Evolutionary conservation across 257 asterid genomes (phyloP).

Genomic region (Solanum sparsipilum): DNA sequence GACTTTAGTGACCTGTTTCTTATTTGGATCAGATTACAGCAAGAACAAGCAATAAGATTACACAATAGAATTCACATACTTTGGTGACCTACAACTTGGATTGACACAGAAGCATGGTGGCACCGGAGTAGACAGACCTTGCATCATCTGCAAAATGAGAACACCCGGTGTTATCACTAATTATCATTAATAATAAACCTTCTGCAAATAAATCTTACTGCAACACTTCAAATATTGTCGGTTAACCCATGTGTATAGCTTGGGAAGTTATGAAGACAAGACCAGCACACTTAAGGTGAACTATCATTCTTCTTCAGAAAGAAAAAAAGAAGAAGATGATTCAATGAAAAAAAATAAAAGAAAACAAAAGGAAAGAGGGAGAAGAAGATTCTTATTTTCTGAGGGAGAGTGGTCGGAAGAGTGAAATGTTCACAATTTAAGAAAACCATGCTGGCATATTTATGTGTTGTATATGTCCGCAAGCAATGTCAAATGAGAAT

Average conservation of each 20-base stretch:
- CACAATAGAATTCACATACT: neutral
- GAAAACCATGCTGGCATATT: neutral
- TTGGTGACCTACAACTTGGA: constrained; percentile 43
- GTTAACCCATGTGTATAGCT: neutral
- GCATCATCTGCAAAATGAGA: constrained; percentile 60
- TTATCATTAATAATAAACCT: neutral
- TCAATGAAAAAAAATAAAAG: neutral
- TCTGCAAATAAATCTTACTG: neutral
- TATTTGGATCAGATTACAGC: neutral
- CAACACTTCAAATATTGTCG: neutral
- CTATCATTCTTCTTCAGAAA: neutral
- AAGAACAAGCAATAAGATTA: neutral
- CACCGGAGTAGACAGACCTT: constrained; percentile 30
- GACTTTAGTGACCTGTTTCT: neutral
- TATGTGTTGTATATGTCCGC: neutral
- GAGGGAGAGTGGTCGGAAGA: neutral
- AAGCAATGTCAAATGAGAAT: neutral
- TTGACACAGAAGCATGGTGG: constrained; percentile 36
- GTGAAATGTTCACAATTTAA: neutral
- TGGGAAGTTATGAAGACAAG: neutral
- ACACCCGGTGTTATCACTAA: neutral
- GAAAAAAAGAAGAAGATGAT: neutral
- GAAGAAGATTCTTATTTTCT: neutral
- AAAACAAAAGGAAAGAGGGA: neutral
- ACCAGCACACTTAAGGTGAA: neutral